phyloP scores from a whole-genome alignment of 2,329 filamentous ascomycete species.

The Sporothrix inflata region DNA sequence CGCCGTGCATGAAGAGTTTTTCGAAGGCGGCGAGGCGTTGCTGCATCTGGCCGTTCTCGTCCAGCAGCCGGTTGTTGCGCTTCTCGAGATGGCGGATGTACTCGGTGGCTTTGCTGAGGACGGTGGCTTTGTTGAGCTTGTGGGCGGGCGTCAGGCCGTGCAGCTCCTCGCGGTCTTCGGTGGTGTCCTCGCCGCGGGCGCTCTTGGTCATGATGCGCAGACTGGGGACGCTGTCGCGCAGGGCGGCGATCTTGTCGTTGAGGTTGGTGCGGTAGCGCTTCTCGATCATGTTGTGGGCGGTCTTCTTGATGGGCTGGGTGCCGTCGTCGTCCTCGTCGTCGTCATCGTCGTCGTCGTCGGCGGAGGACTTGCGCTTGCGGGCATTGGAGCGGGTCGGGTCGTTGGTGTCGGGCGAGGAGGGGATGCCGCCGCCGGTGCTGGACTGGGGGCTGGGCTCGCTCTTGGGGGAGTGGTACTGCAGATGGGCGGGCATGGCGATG shows the following conservation, averaged over 20 bases:
- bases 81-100: constrained; percentile 95
- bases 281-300: constrained; percentile 97
- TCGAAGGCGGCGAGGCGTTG: constrained; percentile 73
- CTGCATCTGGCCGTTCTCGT: constrained; percentile 81
- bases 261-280: constrained; percentile 95
- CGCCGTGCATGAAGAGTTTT: constrained; percentile 78
- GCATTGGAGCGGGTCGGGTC: constrained; percentile 51
- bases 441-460: constrained; percentile 64
- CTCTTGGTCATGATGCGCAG: constrained; percentile 81
- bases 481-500: constrained; percentile 66
- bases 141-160: constrained; percentile 84
- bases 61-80: constrained; percentile 77
- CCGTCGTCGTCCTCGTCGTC: constrained; percentile 62
- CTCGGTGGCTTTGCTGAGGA: constrained; percentile 92
- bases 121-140: constrained; percentile 97
- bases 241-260: constrained; percentile 93
- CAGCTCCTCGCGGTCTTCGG: constrained; percentile 76
- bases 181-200: constrained; percentile 67
- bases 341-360: constrained; percentile 63
- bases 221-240: constrained; percentile 90
- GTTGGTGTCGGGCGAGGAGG: constrained; percentile 63
- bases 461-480: constrained; percentile 63
- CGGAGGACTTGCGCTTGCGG: constrained; percentile 72
- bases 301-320: constrained; percentile 74
- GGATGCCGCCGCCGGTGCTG: constrained; percentile 50